Evolutionary conservation across 1,284 basidiomycete genomes (phyloP), one percentile per base, ranked within the genome.

Genomic region (Ustilago tritici): DNA sequence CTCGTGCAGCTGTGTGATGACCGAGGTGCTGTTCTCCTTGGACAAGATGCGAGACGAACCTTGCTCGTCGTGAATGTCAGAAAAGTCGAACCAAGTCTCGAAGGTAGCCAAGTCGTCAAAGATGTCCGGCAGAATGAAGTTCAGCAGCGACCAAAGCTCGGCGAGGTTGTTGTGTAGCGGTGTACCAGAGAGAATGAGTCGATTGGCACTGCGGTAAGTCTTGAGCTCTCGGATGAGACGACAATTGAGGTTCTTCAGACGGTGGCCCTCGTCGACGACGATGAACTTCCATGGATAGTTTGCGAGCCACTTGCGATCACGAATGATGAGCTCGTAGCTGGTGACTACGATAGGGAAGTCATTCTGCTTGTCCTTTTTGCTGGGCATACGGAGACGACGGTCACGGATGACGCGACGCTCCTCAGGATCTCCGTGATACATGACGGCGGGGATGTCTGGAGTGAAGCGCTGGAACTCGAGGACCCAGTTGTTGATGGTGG

Each of bases 81-180:
- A 76, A 55, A 81, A 73, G 53, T 72, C 23, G 68, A 68, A 82
- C 94, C 94, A 95, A 84, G 94, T 90, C 87, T 96, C 93, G 88
- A 97, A 98, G 0, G 92, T 91, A 66, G 93, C 92, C 31, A 96
- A 88, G 80, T 98, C 93, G 70, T 92, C 91, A 86, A 99, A 99
- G 67, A 98, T 92, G 80, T 86, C 82, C 23, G 84, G 82, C 23
- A 83, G 41, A 49, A 85, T 83, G 41, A 98, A 99, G 85, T 98
- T 97, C 50, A 99, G 91, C 8, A 98, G 88, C 1, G 94, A 92
- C 95, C 95, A 98, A 3, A 99, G 89, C 86, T 99, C 95, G 11
- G 92, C 89, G 3, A 99, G 89, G 83, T 98, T 98, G 87, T 99
- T 98, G 93, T 94, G 95, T 38, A 98, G 87, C 2, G 95, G 95